These are phyloP conservation scores for Coemansia sp. DNA, from an alignment of 192 early-diverging fungal genomes.

Conservation along the genomic window DNA sequence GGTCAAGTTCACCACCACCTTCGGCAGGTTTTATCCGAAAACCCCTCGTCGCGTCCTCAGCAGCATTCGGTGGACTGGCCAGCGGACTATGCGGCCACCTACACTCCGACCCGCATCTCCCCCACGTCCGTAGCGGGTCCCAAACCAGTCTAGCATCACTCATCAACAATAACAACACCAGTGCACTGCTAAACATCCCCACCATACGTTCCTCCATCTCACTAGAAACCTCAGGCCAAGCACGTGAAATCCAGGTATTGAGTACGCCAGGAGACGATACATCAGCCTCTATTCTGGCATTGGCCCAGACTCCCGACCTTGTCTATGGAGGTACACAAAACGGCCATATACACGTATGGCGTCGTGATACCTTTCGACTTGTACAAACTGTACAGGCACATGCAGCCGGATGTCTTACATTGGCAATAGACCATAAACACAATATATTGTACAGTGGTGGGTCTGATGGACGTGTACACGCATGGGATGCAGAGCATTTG, in stretches of 20 bases:
- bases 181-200: neutral
- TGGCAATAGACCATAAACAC: conserved; percentile 12
- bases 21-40: neutral
- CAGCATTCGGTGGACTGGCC: neutral
- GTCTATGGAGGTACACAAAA: conserved; percentile 72
- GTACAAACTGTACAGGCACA: conserved; percentile 26
- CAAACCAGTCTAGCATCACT: neutral
- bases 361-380: conserved; percentile 61
- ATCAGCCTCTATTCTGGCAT: conserved; percentile 62
- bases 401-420: conserved; percentile 31
- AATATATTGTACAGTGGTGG: conserved; percentile 34
- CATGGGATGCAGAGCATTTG: conserved; percentile 66
- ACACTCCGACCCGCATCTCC: neutral
- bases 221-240: neutral
- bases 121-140: neutral
- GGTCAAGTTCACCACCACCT: neutral
- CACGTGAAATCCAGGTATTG: conserved; percentile 5
- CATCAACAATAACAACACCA: neutral
- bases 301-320: conserved; percentile 59
- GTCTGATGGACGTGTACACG: conserved; percentile 72
- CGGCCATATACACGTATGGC: conserved; percentile 63
- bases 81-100: conserved; percentile 2
- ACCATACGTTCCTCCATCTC: neutral
- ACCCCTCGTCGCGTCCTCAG: neutral
- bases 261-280: conserved; percentile 5